Evolutionary conservation across 2,329 filamentous ascomycete genomes (phyloP).

Genomic region (Penicillium paneum): DNA sequence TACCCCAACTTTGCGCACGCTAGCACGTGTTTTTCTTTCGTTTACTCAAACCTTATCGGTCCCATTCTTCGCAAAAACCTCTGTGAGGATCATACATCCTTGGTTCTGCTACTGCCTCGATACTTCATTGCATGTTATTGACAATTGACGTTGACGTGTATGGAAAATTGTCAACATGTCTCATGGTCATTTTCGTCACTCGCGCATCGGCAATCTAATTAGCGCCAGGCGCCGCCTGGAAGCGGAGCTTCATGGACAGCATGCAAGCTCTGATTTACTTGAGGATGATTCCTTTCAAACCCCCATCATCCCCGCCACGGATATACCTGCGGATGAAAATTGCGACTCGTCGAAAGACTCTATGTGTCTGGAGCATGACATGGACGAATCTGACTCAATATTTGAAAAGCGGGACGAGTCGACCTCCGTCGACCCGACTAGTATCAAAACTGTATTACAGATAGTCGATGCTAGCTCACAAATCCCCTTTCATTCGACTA

Average conservation of each 20-base stretch:
- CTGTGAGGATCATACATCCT: conserved; percentile 12
- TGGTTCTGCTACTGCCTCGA: background rate
- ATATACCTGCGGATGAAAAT: conserved; percentile 1
- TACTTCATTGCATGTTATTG: background rate
- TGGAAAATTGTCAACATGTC: conserved; percentile 17
- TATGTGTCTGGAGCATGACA: conserved; percentile 3
- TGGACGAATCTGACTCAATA: background rate
- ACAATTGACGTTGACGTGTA: background rate
- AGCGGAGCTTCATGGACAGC: background rate
- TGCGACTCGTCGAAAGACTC: conserved; percentile 12
- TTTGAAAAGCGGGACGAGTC: conserved; percentile 17
- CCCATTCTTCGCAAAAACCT: conserved; percentile 12
- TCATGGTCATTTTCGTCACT: conserved; percentile 21
- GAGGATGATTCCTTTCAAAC: background rate
- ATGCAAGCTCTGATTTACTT: background rate
- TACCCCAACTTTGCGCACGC: conserved; percentile 9
- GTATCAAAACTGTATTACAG: conserved; percentile 18
- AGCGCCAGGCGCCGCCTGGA: conserved; percentile 16
- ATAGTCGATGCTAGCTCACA: conserved; percentile 20
- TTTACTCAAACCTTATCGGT: background rate
- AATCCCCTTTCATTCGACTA: conserved; percentile 13
- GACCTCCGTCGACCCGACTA: conserved; percentile 1
- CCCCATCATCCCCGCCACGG: conserved; percentile 1
- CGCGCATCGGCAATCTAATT: conserved; percentile 16
- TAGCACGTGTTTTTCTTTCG: conserved; percentile 14